Percentiles rank a stretch among this genome's conserved stretches.
Evolutionary conservation across 176 grass and related monocot genomes (phyloP).

Genomic region (Canna indica): DNA sequence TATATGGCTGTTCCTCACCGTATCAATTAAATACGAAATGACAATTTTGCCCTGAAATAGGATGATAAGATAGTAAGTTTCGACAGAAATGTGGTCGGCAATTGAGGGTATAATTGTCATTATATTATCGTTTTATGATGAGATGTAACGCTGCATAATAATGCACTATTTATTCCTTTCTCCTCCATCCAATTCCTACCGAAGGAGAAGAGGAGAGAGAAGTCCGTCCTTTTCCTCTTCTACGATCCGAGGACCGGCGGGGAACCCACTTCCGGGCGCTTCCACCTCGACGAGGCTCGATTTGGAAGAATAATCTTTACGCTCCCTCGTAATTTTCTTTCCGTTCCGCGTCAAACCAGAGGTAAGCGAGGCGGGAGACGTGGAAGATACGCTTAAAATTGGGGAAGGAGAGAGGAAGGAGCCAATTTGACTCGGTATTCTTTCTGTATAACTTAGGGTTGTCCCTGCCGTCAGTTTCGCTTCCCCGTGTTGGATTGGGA

Average conservation of each 20-base stretch:
- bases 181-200: not conserved
- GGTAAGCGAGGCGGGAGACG: not conserved
- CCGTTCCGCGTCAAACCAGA: not conserved
- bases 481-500: not conserved
- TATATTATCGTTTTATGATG: not conserved
- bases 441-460: not conserved
- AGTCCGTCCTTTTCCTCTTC: not conserved
- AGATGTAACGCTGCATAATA: too few relatives aligned
- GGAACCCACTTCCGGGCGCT: not conserved
- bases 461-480: too few relatives aligned
- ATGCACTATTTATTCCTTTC: not conserved
- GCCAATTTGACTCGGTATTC: not conserved
- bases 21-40: too few relatives aligned
- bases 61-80: too few relatives aligned
- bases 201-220: not conserved
- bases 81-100: too few relatives aligned
- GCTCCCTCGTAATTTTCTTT: not conserved
- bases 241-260: not conserved
- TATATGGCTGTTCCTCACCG: too few relatives aligned
- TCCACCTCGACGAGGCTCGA: not conserved
- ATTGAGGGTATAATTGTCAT: not conserved
- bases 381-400: not conserved
- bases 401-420: not conserved
- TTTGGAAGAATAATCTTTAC: not conserved
- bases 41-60: too few relatives aligned